Percentiles rank a stretch among this genome's conserved stretches.
These are phyloP conservation scores for Cucurbita pepo DNA, from an alignment of 306 rosid species.

Conservation along the genomic window DNA sequence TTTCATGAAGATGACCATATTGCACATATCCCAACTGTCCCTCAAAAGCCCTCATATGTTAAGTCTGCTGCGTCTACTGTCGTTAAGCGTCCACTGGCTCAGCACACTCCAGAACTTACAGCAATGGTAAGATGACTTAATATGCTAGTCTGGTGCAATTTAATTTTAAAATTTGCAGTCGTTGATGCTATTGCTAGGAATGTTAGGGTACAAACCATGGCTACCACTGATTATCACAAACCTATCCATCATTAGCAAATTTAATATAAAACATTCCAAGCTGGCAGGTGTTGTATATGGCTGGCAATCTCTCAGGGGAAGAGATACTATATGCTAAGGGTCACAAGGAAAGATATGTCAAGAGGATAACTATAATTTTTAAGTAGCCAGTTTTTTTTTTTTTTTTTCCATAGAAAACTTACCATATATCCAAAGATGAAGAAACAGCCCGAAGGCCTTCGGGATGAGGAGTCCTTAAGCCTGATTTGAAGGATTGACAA, in stretches of 20 bases:
- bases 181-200: background rate
- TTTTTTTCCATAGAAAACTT: background rate
- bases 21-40: slow-evolving; percentile 23
- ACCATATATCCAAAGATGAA: background rate
- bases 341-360: background rate
- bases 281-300: background rate
- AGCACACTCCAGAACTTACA: slow-evolving; percentile 98
- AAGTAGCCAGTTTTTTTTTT: background rate
- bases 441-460: background rate
- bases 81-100: slow-evolving; percentile 91
- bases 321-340: background rate
- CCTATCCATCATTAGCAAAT: background rate
- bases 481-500: background rate
- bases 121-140: slow-evolving; percentile 55
- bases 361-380: background rate
- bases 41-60: slow-evolving; percentile 83
- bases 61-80: slow-evolving; percentile 98
- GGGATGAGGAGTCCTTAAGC: background rate
- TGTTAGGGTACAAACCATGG: background rate
- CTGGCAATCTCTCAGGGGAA: background rate
- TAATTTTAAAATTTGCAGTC: background rate
- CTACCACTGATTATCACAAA: background rate
- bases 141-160: background rate
- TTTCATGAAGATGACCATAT: slow-evolving; percentile 54
- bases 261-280: background rate